Percentiles rank a stretch among this genome's conserved stretches.
Evolutionary conservation across 2,329 filamentous ascomycete species (phyloP).

Genomic region (Clonostachys chloroleuca): DNA sequence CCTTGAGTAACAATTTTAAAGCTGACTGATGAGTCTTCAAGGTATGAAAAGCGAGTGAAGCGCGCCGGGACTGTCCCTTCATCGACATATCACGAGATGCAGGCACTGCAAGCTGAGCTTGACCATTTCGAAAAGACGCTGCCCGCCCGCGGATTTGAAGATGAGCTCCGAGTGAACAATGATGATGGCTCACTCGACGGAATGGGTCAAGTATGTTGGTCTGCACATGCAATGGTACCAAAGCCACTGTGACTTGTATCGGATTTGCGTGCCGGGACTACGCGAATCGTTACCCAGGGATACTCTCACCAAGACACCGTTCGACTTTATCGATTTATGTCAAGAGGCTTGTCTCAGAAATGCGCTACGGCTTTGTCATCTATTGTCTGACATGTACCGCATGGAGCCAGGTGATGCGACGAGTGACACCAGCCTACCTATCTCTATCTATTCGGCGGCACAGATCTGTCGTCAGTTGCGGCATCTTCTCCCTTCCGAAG

Average conservation of each 20-base stretch:
- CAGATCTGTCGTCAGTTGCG: background rate
- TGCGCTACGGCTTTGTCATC: conserved; percentile 2
- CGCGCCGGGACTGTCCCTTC: conserved; percentile 7
- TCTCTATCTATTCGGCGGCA: background rate
- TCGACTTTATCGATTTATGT: conserved; percentile 3
- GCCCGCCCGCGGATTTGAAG: conserved; percentile 11
- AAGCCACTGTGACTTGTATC: conserved; percentile 16
- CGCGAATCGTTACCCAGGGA: conserved; percentile 7
- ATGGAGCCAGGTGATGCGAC: background rate
- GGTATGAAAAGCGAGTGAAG: conserved; percentile 3
- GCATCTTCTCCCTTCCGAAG: background rate
- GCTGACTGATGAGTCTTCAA: conserved; percentile 9
- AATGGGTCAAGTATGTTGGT: conserved; percentile 9
- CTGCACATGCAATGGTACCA: conserved; percentile 11
- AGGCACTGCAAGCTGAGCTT: conserved; percentile 11
- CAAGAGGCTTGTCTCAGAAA: conserved; percentile 3
- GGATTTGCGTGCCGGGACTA: conserved; percentile 15
- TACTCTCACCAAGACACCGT: conserved; percentile 1
- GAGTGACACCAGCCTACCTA: background rate
- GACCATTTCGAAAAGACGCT: conserved; percentile 7
- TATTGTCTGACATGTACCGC: conserved; percentile 2
- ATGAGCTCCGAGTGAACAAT: conserved; percentile 7
- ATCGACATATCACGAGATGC: conserved; percentile 6
- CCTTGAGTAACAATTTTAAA: too few species aligned
- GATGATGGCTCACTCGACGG: conserved; percentile 15